phyloP scores from a whole-genome alignment of 179 eudicot genomes.

The Gypsophila paniculata region DNA sequence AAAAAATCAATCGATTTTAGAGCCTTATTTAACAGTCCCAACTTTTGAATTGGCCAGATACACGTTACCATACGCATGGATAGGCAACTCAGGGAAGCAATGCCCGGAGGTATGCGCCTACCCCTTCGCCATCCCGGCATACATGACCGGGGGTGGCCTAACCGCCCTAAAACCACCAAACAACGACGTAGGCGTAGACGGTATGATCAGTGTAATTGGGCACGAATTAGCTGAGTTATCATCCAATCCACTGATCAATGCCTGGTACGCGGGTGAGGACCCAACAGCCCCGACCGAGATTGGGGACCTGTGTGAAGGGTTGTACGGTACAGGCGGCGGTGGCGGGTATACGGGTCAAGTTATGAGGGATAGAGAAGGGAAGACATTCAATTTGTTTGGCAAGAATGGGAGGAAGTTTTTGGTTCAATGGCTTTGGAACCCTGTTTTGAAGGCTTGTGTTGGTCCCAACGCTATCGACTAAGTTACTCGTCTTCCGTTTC shows the following conservation, averaged over 20 bases:
- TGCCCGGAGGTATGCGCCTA: slow-evolving; percentile 94
- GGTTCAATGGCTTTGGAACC: slow-evolving; percentile 95
- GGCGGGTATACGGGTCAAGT: slow-evolving; percentile 92
- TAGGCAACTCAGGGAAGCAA: slow-evolving; percentile 75
- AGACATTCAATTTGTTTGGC: slow-evolving; percentile 69
- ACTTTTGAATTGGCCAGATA: slow-evolving; percentile 13
- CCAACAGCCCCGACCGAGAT: slow-evolving; percentile 96
- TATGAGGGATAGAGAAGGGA: slow-evolving; percentile 60
- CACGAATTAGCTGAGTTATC: slow-evolving; percentile 88
- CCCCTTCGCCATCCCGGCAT: slow-evolving; percentile 76
- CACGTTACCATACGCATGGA: slow-evolving; percentile 97
- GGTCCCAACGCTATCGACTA: slow-evolving; percentile 89
- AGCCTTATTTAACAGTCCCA: background rate
- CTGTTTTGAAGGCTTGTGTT: slow-evolving; percentile 68
- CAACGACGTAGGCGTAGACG: slow-evolving; percentile 67
- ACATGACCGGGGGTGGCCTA: slow-evolving; percentile 63
- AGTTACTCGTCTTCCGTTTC: background rate
- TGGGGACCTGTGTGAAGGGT: slow-evolving; percentile 83
- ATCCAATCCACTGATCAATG: slow-evolving; percentile 77
- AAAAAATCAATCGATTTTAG: background rate
- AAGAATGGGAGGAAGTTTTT: slow-evolving; percentile 56
- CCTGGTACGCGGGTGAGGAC: slow-evolving; percentile 96
- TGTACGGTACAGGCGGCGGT: slow-evolving; percentile 89
- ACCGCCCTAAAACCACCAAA: slow-evolving; percentile 57
- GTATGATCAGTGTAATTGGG: slow-evolving; percentile 82